These are phyloP conservation scores for Pleurotus platypus DNA, from an alignment of 768 basidiomycete genomes.

Conservation along the genomic window DNA sequence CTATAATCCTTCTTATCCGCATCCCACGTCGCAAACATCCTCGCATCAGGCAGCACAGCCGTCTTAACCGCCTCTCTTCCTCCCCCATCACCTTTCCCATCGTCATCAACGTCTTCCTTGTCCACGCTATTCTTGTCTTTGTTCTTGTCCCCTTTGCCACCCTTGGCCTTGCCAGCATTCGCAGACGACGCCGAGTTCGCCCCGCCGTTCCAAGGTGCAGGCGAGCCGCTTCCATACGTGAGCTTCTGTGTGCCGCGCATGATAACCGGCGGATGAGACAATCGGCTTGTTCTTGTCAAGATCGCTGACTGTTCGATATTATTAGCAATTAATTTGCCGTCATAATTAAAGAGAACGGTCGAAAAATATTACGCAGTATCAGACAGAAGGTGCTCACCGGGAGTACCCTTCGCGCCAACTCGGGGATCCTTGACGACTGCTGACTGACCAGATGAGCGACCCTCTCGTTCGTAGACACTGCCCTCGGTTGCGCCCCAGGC, in stretches of 20 bases:
- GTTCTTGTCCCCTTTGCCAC: background rate
- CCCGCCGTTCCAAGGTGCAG: conserved; percentile 49
- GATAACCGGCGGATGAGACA: conserved; percentile 64
- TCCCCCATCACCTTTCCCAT: no score
- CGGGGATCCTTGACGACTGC: conserved; percentile 62
- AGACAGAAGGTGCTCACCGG: conserved; percentile 46
- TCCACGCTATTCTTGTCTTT: conserved; percentile 19
- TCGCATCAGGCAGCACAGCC: conserved; percentile 45
- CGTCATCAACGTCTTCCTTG: no score
- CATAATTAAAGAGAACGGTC: no score
- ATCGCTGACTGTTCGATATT: conserved; percentile 42
- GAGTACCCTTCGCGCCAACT: conserved; percentile 62
- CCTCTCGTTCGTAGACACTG: conserved; percentile 41
- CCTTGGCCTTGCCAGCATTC: no score
- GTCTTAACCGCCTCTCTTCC: conserved; percentile 13
- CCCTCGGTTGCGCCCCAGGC: conserved; percentile 43
- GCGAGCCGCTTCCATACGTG: conserved; percentile 43
- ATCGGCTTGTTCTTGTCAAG: conserved; percentile 53
- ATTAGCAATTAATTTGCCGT: no score
- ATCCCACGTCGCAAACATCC: conserved; percentile 55
- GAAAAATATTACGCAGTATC: background rate
- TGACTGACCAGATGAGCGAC: conserved; percentile 64
- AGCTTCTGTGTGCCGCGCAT: conserved; percentile 46
- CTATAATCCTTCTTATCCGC: conserved; percentile 48
- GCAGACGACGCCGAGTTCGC: no score